phyloP scores from a whole-genome alignment of 805 yeast species.

The Hanseniaspora jakobsenii region DNA sequence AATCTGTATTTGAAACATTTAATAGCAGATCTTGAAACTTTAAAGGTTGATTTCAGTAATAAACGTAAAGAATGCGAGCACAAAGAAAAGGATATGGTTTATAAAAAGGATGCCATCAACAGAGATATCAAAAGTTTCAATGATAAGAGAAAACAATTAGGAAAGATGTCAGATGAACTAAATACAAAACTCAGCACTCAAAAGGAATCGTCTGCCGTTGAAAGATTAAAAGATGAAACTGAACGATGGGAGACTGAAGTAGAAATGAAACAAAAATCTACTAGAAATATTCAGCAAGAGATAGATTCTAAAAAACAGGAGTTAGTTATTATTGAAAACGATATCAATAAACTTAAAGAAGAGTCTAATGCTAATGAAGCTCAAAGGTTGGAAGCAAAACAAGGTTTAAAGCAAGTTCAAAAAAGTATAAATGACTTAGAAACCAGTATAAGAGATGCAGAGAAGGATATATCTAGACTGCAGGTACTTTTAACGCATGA shows the following conservation, averaged over 20 bases:
- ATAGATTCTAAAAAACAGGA: constrained; percentile 19
- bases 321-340: constrained; percentile 19
- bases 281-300: constrained; percentile 22
- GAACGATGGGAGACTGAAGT: constrained; percentile 22
- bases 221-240: constrained; percentile 21
- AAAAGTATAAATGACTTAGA: no score
- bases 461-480: no score
- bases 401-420: no score
- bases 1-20: constrained; percentile 13
- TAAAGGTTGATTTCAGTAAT: neutral
- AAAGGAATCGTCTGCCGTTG: constrained; percentile 24
- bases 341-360: constrained; percentile 16
- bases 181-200: constrained; percentile 23
- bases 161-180: constrained; percentile 21
- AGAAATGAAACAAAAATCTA: constrained; percentile 21
- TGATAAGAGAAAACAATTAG: constrained; percentile 23
- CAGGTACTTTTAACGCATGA: no score
- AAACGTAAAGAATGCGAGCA: neutral
- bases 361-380: constrained; percentile 19
- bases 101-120: constrained; percentile 19
- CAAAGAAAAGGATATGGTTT: neutral
- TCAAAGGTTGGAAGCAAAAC: no score
- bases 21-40: constrained; percentile 18
- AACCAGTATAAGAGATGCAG: no score
- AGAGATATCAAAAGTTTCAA: constrained; percentile 28